Percentiles rank a stretch among this genome's conserved stretches.
Evolutionary conservation across 352 stramenopile species (phyloP).

Genomic region (Globisporangium radiosum): DNA sequence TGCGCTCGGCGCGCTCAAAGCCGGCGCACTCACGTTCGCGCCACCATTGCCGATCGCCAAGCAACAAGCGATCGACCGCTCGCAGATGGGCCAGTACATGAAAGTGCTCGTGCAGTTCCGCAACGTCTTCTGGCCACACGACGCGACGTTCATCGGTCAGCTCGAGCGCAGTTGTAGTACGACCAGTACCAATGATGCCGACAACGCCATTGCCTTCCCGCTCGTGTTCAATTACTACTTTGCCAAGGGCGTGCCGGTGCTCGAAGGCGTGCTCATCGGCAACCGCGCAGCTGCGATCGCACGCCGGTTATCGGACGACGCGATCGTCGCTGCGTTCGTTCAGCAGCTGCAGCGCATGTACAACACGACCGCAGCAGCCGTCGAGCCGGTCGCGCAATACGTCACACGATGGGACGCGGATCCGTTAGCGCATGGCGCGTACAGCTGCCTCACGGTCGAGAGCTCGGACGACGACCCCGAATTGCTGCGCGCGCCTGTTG

Average conservation of each 20-base stretch:
- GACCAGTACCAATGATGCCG: constrained; percentile 2
- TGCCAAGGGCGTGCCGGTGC: constrained; percentile 38
- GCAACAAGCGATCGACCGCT: constrained; percentile 31
- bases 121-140: constrained; percentile 46
- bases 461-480: constrained; percentile 53
- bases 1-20: constrained; percentile 48
- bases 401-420: constrained; percentile 65
- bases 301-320: constrained; percentile 25
- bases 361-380: constrained; percentile 18
- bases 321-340: constrained; percentile 37
- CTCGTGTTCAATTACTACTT: constrained; percentile 57
- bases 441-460: constrained; percentile 61
- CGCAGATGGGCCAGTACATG: constrained; percentile 68
- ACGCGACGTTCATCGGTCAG: constrained; percentile 39
- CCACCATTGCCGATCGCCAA: constrained; percentile 39
- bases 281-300: constrained; percentile 30
- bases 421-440: constrained; percentile 42
- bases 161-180: constrained; percentile 9
- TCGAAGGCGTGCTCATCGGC: constrained; percentile 54
- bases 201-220: constrained; percentile 28
- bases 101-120: constrained; percentile 71
- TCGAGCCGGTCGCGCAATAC: constrained; percentile 32
- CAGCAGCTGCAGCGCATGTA: constrained; percentile 42
- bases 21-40: constrained; percentile 34
- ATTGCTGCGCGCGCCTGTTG: constrained; percentile 30